Evolutionary conservation across 805 yeast species (phyloP), one percentile per base, ranked within the genome.

Genomic region (Suhomyces sp.): DNA sequence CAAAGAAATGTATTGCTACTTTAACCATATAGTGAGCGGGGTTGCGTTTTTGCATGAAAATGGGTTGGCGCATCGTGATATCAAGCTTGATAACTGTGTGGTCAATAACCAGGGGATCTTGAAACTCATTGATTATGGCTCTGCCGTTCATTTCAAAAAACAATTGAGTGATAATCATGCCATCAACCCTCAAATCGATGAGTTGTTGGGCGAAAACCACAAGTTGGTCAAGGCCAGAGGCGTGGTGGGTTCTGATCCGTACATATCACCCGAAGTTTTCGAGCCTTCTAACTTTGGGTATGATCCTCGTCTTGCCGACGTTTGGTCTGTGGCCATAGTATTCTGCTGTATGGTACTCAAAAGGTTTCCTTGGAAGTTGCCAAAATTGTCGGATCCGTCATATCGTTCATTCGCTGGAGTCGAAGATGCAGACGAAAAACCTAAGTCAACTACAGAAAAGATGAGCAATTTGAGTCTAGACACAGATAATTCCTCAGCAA

Each of bases 361-460:
- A 58, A 72, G 96, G 54, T 93, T 93, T 70, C 98, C 99, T 1
- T 93, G 99, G 99, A 90, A 90, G 66, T 81, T 92, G 2, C 97
- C 97, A n/a, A 84, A 86, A 57, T 69, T 73, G 22, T 73, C 82
- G 6, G 97, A 92, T 66, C 83, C 83, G 49, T 84, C 94, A 4
- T 93, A 79, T 73, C 79, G 83, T 52, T 77, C 89, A 54, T 93
- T 86, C 63, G 70, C 78, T 22, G 59, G 66, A 47, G 44, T 62
- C 62, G 57, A 43, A 21, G 49, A 51, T 25, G 49, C 40, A 3
- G 24, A 17, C 13, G 43, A 29, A 2, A 33, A 31, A 31, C 35
- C 22, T 20, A 44, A 21, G 9, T 10, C 17, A 17, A 31, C 35
- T 3, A 12, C 31, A 27, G 35, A 44, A 27, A 46, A 29, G 24